A percentile compares a stretch with the other conserved stretches of the same genome.
Evolutionary conservation across 1,284 basidiomycete species (phyloP).

Genomic region (Polyporus tsugae): DNA sequence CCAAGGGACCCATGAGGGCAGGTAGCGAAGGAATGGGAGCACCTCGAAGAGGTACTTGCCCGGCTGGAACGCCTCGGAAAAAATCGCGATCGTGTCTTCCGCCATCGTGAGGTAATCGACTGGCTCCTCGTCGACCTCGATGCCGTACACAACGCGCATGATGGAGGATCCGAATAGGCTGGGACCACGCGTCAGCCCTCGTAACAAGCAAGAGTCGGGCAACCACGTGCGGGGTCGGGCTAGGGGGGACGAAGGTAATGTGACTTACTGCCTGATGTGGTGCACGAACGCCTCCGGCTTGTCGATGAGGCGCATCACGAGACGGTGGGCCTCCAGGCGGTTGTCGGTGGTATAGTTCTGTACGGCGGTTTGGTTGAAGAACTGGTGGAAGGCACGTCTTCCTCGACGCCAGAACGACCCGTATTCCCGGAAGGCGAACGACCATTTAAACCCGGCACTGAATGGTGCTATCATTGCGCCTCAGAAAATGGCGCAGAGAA

Average conservation of each 20-base stretch:
- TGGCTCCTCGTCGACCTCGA: constrained; percentile 36
- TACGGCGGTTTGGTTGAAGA: constrained; percentile 27
- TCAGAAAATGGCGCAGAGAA: background rate
- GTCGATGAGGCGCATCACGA: constrained; percentile 16
- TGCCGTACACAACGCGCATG: constrained; percentile 44
- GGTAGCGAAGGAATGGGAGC: constrained; percentile 19
- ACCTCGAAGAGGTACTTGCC: constrained; percentile 27
- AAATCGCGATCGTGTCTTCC: constrained; percentile 22
- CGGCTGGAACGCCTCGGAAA: constrained; percentile 21
- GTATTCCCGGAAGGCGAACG: constrained; percentile 23
- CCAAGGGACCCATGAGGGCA: constrained; percentile 23
- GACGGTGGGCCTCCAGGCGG: constrained; percentile 17
- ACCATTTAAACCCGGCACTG: constrained; percentile 26
- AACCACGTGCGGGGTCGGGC: background rate
- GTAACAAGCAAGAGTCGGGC: background rate
- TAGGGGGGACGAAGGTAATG: background rate
- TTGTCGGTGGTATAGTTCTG: constrained; percentile 10
- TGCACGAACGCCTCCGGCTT: constrained; percentile 22
- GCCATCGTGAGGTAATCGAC: constrained; percentile 31
- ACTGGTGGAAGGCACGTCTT: constrained; percentile 27
- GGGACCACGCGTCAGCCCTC: background rate
- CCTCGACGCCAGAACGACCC: constrained; percentile 20
- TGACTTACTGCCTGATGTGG: constrained; percentile 28
- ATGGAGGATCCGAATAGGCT: constrained; percentile 43
- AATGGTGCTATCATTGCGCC: background rate